Base-by-base conservation (phyloP, 2,329 filamentous ascomycete species). In the Fusarium sp. region DNA sequence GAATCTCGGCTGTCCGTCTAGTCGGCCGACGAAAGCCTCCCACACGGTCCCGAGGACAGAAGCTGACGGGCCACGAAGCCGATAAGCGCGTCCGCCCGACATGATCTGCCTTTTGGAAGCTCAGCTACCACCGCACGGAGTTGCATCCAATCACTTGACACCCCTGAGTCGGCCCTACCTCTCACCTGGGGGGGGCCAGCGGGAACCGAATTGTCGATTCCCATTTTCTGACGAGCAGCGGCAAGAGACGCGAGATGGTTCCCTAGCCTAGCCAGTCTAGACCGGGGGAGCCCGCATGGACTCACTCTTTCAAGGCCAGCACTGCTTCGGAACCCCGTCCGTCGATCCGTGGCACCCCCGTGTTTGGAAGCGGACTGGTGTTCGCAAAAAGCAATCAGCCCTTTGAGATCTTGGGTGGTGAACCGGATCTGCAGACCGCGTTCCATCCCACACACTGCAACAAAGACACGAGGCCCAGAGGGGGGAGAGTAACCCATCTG, bases 401-500 rank as follows among this genome's bases (percentile, higher is more conserved):
- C 24, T 64, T 55, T 59, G 44, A 75, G 63, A 73, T 75, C 70
- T 73, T 51, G 14, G 65, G 49, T 65, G 63, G 61, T 75, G 72
- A 63, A 61, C 68, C 67, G 67, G 72, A 75, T 71, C 72, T 66
- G 70, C 62, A 75, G 72, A 61, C 64, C 64, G 72, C 40, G 64
- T 75, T 73, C 73, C 72, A 33, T 33, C 31, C 31, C 31, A 33
- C 31, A 73, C 29, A 56, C 58, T 58, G 67, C 44, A 58, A 62
- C 62, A 44, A 44, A 55, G 33, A 40, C 59, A 56, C 44, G 40
- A 59, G 38, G 38, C 56, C 56, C 24, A 24, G 24, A 5, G 51
- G 42, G 33, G 62, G 24, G 53, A 65, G 12, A 33, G 31, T 33
- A 64, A 61, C 61, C 46, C 55, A 24, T 33, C 17, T 38, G 20